Percentiles rank a stretch among this genome's conserved stretches.
Evolutionary conservation across 108 stramenopile species (phyloP).

Genomic region (Heterococcus sp.): DNA sequence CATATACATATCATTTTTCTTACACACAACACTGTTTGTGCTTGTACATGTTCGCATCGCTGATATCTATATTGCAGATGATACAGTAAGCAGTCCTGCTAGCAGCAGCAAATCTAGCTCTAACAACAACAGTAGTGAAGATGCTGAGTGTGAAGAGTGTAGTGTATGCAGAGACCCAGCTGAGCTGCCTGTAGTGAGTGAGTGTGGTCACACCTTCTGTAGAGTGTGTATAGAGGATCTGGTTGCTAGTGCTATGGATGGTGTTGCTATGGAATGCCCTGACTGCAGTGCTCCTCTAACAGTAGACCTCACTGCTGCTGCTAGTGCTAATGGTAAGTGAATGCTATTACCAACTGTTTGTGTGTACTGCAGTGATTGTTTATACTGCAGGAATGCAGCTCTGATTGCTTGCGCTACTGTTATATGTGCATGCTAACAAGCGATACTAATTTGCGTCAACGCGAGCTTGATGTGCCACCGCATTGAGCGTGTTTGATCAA

Average conservation of each 20-base stretch:
- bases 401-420: background rate
- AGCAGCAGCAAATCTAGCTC: no score
- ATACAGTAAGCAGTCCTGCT: no score
- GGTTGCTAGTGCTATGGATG: conserved; percentile 18
- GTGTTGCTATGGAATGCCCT: conserved; percentile 24
- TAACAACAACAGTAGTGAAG: background rate
- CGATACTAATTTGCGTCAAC: no score
- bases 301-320: conserved; percentile 28
- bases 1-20: no score
- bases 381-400: background rate
- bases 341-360: background rate
- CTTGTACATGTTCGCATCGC: no score
- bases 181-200: conserved; percentile 40
- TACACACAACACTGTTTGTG: no score
- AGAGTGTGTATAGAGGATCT: conserved; percentile 33
- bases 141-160: conserved; percentile 23
- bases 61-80: no score
- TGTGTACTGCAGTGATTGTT: background rate
- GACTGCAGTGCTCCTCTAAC: conserved; percentile 41
- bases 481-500: no score
- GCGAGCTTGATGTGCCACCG: no score
- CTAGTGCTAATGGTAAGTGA: background rate
- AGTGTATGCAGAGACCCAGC: conserved; percentile 38
- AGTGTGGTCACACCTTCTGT: conserved; percentile 48
- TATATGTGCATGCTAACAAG: background rate